Evolutionary conservation across 139 green algal species (phyloP), one percentile per base, ranked within the genome.

Genomic region (Ulvella scutata): DNA sequence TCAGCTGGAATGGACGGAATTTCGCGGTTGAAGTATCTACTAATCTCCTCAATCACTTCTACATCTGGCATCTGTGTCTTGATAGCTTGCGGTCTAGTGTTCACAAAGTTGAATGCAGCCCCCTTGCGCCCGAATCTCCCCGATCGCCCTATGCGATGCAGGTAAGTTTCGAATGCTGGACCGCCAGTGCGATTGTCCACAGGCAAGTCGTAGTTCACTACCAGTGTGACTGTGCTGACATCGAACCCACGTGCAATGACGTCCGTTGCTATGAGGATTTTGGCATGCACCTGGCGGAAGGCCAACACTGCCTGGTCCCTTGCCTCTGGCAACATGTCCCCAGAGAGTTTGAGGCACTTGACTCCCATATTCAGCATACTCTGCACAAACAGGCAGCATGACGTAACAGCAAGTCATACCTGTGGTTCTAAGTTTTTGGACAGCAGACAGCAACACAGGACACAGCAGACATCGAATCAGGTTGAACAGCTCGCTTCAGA

Each of bases 191-290:
- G 85, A 2, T 87, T 81, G 79, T 97, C 89, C 60, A 92, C 83
- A 0, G 95, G 95, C 61, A 97, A 80, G 73, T 98, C 90, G 80
- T 92, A 98, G 86, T 99, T 99, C 74, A 99, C 88, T 20, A 99
- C 95, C 62, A 99, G 88, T 3, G 93, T 98, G 38, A 98, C 92
- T 87, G 96, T 89, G 28, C 83, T 91, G 29, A 98, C 91, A 81
- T 99, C 94, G 78, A 99, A 99, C 26, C 95, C 95, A 31, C 95
- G 83, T 0, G 92, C 87, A 2, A 98, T 82, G 59, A 99, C 93
- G 77, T 98, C 93, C 28, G 95, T 99, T 36, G 90, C 83, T 51
- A 99, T 98, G 37, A 98, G 84, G 72, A 98, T 96, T 83, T 95
- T 97, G 62, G 94, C 97, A 44, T 85, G 87, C 21, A 92, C 92